These are phyloP conservation scores for Canariomyces notabilis DNA, from an alignment of 2,329 filamentous ascomycete species.

Conservation along the genomic window DNA sequence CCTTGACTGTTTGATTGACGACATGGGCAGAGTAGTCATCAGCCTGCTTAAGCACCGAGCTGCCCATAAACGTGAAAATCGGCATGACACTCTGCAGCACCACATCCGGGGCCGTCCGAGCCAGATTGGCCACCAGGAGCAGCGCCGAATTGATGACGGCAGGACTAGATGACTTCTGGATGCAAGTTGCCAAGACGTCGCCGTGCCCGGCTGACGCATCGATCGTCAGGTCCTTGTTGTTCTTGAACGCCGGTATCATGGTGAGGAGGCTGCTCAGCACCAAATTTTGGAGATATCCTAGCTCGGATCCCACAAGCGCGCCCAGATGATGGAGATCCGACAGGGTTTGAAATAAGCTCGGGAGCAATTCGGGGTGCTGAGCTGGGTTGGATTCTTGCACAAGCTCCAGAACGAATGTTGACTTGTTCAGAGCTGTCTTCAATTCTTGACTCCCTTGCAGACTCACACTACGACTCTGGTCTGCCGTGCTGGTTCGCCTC, in stretches of 20 bases:
- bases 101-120: conserved; percentile 80
- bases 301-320: conserved; percentile 73
- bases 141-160: conserved; percentile 91
- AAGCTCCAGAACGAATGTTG: conserved; percentile 84
- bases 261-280: conserved; percentile 75
- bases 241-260: conserved; percentile 74
- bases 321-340: conserved; percentile 82
- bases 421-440: conserved; percentile 62
- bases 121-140: conserved; percentile 79
- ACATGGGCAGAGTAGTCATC: conserved; percentile 97
- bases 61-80: conserved; percentile 97
- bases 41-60: conserved; percentile 82
- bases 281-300: conserved; percentile 85
- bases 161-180: conserved; percentile 84
- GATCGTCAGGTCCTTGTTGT: conserved; percentile 56
- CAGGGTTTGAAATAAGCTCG: conserved; percentile 76
- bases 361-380: conserved; percentile 69
- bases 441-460: conserved; percentile 61
- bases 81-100: conserved; percentile 98
- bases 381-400: conserved; percentile 75
- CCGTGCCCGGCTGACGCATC: conserved; percentile 77
- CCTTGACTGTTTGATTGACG: conserved; percentile 88
- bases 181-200: conserved; percentile 88
- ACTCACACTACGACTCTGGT: conserved; percentile 55
- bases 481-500: conserved; percentile 70